Percentiles rank a stretch among this genome's conserved stretches.
phyloP scores from a whole-genome alignment of 2,329 filamentous ascomycete species.

The Cryoendolithus antarcticus region DNA sequence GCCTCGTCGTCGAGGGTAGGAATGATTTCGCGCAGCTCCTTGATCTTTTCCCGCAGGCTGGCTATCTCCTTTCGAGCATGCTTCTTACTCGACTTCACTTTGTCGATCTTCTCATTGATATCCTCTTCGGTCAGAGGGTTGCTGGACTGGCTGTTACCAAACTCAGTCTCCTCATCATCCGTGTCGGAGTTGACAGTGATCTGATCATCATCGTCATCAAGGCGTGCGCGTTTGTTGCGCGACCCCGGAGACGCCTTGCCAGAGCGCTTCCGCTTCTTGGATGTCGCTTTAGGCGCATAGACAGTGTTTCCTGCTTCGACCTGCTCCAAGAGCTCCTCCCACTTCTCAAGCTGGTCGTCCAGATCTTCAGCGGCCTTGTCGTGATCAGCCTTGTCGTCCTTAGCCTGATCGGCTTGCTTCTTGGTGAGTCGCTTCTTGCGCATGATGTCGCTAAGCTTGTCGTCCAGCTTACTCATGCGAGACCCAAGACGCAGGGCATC shows the following conservation, averaged over 20 bases:
- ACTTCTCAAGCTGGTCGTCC: slow-evolving; percentile 34
- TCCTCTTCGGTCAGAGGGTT: slow-evolving; percentile 29
- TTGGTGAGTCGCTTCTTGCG: slow-evolving; percentile 11
- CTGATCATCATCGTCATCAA: no score
- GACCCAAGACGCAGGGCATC: slow-evolving; percentile 27
- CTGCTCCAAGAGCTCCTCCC: slow-evolving; percentile 29
- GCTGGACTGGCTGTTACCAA: slow-evolving; percentile 14
- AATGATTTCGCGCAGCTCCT: slow-evolving; percentile 19
- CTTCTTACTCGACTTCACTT: slow-evolving; percentile 33
- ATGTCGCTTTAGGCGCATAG: slow-evolving; percentile 25
- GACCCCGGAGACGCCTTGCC: neutral
- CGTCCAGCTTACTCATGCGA: slow-evolving; percentile 15
- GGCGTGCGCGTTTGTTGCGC: neutral
- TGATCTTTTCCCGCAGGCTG: slow-evolving; percentile 21
- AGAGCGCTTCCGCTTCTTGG: slow-evolving; percentile 33
- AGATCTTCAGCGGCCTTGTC: slow-evolving; percentile 23
- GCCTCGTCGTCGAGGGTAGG: slow-evolving; percentile 19
- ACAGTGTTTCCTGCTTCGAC: slow-evolving; percentile 31
- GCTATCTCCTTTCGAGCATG: slow-evolving; percentile 12
- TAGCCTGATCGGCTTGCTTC: slow-evolving; percentile 16
- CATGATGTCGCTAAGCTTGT: slow-evolving; percentile 16
- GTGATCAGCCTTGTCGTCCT: slow-evolving; percentile 25
- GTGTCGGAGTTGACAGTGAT: slow-evolving; percentile 8
- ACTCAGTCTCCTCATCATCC: slow-evolving; percentile 17
- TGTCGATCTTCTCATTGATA: slow-evolving; percentile 31